These are phyloP conservation scores for Calocybe indica DNA, from an alignment of 768 basidiomycete species.

Conservation along the genomic window DNA sequence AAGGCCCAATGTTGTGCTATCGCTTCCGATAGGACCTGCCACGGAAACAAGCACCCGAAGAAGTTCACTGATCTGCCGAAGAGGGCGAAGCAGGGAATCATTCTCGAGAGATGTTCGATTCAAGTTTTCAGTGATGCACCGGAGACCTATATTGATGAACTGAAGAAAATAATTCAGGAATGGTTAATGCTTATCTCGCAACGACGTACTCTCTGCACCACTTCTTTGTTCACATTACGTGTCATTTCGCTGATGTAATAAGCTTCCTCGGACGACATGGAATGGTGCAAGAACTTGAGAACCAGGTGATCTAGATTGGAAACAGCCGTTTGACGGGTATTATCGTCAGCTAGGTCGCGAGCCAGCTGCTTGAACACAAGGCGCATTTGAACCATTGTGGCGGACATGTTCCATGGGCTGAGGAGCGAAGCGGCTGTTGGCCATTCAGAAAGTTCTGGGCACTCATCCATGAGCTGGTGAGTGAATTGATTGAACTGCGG, in stretches of 20 bases:
- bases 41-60: constrained; percentile 65
- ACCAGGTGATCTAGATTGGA: constrained; percentile 62
- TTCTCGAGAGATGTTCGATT: constrained; percentile 17
- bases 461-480: constrained; percentile 31
- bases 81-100: constrained; percentile 27
- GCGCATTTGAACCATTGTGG: constrained; percentile 75
- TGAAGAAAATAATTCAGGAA: constrained; percentile 17
- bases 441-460: constrained; percentile 39
- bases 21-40: constrained; percentile 56
- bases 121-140: constrained; percentile 55
- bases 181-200: background rate
- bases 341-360: constrained; percentile 55
- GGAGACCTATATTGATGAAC: constrained; percentile 75
- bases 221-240: constrained; percentile 55
- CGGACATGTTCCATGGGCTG: constrained; percentile 81
- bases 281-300: constrained; percentile 62
- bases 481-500: background rate
- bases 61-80: constrained; percentile 58
- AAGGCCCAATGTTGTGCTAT: constrained; percentile 37
- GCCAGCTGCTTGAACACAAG: constrained; percentile 71
- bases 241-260: constrained; percentile 83
- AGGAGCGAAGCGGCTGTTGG: constrained; percentile 58
- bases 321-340: constrained; percentile 48
- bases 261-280: constrained; percentile 73
- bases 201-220: constrained; percentile 58